Base-by-base conservation (phyloP, 208 protist species). In the Wallacemonas sp. region DNA sequence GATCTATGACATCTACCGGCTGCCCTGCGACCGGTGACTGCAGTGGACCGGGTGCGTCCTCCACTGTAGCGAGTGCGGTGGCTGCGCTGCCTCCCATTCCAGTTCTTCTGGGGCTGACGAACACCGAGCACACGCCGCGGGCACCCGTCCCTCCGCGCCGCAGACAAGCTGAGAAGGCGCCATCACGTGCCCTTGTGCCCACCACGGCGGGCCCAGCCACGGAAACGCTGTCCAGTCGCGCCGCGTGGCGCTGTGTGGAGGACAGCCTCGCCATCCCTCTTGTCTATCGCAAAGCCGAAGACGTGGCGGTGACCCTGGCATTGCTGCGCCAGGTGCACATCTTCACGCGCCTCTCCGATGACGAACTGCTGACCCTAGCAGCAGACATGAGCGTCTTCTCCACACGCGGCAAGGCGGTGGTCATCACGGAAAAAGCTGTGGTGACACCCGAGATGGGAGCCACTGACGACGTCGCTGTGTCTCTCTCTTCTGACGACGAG, bases 301-400 rank as follows among this genome's bases (percentile, higher is more conserved):
- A 83, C 19, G 71, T 91, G 33, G 44, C 32, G 1, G 60, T 85
- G 1, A 78, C 73, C 15, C 41, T 89, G 21, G 55, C 50, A 0
- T 67, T 87, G 30, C 69, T 93, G 29, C 73, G 73, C 9, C 73
- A 71, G 0, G 71, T 93, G 27, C 63, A 72, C 6, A 45, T 80
- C 21, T 84, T 91, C 22, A n/a, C 44, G 1, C 5, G 54, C 2
- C 62, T 89, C 41, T 54, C 73, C 0, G 75, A 89, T 5, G 65
- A 79, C 27, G 87, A 93, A n/a, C 63, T 93, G 8, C 55, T 87
- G 9, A 72, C 74, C 0, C 48, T 93, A 13, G 71, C 68, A n/a
- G 72, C 71, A 29, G 46, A 71, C 30, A 89, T 91, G 81, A 32
- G 65, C 27, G 12, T 93, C 13, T 42, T 71, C 29, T 69, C 61